Evolutionary conservation across 1,139 yeast genomes (phyloP).

Genomic region (Pneumocystis canis): DNA sequence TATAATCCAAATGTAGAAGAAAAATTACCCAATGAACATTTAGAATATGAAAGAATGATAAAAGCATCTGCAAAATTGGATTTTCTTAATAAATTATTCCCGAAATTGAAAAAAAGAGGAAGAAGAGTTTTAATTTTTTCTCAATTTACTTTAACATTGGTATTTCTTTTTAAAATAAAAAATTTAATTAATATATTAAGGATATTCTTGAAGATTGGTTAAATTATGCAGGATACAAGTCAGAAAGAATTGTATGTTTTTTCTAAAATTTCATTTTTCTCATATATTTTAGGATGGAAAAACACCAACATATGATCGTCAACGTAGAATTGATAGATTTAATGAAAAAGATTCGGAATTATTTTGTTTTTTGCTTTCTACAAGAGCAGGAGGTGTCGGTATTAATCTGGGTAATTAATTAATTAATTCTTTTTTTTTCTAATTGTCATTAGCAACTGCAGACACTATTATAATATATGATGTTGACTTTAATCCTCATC

Average conservation of each 20-base stretch:
- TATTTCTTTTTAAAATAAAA: conserved; percentile 77
- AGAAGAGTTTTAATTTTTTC: conserved; percentile 69
- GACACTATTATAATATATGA: conserved; percentile 79
- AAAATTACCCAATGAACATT: conserved; percentile 8
- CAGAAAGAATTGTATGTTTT: conserved; percentile 7
- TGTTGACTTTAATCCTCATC: conserved; percentile 88
- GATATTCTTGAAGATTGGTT: conserved; percentile 43
- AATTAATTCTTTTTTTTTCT: conserved; percentile 19
- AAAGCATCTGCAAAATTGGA: conserved; percentile 52
- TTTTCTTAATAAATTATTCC: conserved; percentile 54
- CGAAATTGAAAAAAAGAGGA: conserved; percentile 59
- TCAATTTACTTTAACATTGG: conserved; percentile 46
- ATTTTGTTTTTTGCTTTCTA: conserved; percentile 62
- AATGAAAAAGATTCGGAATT: conserved; percentile 61
- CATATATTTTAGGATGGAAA: conserved; percentile 45
- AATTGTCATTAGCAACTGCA: conserved; percentile 43
- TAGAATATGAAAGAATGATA: conserved; percentile 9
- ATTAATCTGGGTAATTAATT: conserved; percentile 32
- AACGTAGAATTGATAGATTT: conserved; percentile 48
- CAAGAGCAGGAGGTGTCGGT: conserved; percentile 85
- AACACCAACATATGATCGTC: conserved; percentile 73
- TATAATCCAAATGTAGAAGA: conserved; percentile 15
- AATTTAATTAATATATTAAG: conserved; percentile 48
- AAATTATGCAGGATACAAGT: conserved; percentile 3
- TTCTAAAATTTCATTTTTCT: conserved; percentile 8